Evolutionary conservation across 306 rosid species (phyloP).

Genomic region (Rosa multiflora): DNA sequence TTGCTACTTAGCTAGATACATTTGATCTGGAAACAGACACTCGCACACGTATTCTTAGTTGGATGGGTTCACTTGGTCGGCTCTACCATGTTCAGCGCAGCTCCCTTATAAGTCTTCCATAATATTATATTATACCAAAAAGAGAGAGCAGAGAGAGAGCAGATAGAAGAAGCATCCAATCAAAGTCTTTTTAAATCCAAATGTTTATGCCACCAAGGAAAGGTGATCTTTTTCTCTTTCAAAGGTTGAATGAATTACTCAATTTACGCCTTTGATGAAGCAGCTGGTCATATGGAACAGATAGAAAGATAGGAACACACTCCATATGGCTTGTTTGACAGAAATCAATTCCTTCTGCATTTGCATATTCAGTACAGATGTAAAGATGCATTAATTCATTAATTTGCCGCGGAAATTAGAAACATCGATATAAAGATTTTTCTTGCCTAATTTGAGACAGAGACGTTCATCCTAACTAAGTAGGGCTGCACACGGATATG

Average conservation of each 20-base stretch:
- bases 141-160: background rate
- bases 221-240: background rate
- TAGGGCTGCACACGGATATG: no score
- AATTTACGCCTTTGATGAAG: background rate
- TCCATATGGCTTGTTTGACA: background rate
- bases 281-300: background rate
- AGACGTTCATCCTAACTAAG: background rate
- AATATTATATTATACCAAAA: background rate
- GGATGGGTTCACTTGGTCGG: constrained; percentile 5
- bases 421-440: no score
- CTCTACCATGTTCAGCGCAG: background rate
- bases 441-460: background rate
- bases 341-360: background rate
- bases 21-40: background rate
- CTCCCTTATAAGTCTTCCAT: background rate
- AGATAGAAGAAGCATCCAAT: background rate
- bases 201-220: background rate
- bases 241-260: background rate
- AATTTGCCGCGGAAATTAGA: background rate
- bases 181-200: background rate
- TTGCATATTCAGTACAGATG: background rate
- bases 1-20: background rate
- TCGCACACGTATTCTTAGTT: constrained; percentile 5
- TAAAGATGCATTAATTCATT: no score
- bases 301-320: background rate